These are phyloP conservation scores for Podospora tetraspora DNA, from an alignment of 495 filamentous ascomycete genomes.

Conservation along the genomic window DNA sequence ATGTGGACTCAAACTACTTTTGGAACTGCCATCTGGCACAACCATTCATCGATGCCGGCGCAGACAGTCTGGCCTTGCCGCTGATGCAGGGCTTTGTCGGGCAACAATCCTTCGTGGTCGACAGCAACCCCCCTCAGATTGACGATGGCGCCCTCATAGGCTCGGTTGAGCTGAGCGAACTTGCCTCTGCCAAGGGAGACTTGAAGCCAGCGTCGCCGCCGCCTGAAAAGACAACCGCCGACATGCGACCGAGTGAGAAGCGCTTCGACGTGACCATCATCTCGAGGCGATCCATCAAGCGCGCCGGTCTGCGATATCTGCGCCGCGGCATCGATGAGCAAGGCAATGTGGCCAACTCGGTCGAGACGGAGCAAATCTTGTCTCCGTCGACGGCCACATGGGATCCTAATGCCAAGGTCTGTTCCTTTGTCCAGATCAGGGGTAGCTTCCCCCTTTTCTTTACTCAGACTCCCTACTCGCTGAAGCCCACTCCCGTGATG, in stretches of 20 bases:
- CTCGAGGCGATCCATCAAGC: conserved; percentile 74
- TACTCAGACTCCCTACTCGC: conserved; percentile 84
- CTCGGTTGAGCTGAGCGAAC: conserved; percentile 39
- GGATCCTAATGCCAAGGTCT: conserved; percentile 56
- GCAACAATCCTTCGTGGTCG: conserved; percentile 71
- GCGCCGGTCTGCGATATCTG: conserved; percentile 84
- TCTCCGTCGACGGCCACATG: conserved; percentile 53
- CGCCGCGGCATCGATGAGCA: conserved; percentile 86
- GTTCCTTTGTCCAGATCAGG: conserved; percentile 78
- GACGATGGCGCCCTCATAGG: conserved; percentile 35
- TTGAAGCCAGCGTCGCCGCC: conserved; percentile 17
- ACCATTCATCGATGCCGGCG: conserved; percentile 65
- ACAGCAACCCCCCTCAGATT: conserved; percentile 39
- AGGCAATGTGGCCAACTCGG: conserved; percentile 80
- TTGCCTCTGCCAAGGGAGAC: conserved; percentile 17
- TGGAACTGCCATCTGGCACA: conserved; percentile 78
- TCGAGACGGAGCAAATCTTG: conserved; percentile 92
- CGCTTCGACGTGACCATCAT: conserved; percentile 76
- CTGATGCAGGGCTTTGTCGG: conserved; percentile 94
- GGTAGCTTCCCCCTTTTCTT: conserved; percentile 92
- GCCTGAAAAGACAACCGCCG: conserved; percentile 20
- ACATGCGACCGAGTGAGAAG: conserved; percentile 37
- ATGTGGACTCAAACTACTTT: conserved; percentile 78
- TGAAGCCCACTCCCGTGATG: conserved; percentile 79
- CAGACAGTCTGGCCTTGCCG: conserved; percentile 66